phyloP scores from a whole-genome alignment of 1,139 yeast species.

The Diutina catenulata region DNA sequence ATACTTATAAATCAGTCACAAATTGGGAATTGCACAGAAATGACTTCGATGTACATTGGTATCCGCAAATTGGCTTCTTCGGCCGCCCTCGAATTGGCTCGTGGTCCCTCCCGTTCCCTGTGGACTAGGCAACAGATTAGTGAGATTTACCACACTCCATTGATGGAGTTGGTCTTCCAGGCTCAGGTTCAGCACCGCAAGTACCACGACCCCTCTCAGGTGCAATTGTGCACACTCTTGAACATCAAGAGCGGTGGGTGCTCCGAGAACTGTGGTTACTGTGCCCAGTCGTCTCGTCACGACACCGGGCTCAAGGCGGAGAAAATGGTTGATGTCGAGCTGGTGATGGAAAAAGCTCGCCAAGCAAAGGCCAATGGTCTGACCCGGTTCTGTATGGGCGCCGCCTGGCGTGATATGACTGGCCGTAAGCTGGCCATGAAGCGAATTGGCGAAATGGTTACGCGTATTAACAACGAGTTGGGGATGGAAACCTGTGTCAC shows the following conservation, averaged over 20 bases:
- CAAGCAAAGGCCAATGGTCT: conserved; percentile 61
- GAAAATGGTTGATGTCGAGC: conserved; percentile 46
- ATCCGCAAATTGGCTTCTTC: no score
- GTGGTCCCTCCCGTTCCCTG: no score
- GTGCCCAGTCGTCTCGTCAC: conserved; percentile 64
- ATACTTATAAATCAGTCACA: no score
- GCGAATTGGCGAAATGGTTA: conserved; percentile 55
- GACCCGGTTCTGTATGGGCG: conserved; percentile 77
- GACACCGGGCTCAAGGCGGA: conserved; percentile 63
- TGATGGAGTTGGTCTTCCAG: conserved; percentile 48
- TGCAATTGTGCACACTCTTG: conserved; percentile 65
- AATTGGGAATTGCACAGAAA: no score
- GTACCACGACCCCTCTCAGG: conserved; percentile 57
- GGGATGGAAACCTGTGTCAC: conserved; percentile 75
- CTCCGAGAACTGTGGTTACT: conserved; percentile 71
- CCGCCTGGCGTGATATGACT: conserved; percentile 81
- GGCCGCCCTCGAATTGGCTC: no score
- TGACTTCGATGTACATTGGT: no score
- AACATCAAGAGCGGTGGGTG: conserved; percentile 76
- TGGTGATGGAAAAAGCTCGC: conserved; percentile 51
- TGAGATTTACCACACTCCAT: conserved; percentile 52
- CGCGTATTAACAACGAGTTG: conserved; percentile 44
- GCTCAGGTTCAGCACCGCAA: conserved; percentile 59
- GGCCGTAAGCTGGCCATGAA: conserved; percentile 63
- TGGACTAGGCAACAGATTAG: conserved; percentile 55